These are phyloP conservation scores for Xylaria sp. DNA, from an alignment of 2,329 filamentous ascomycete genomes.

Conservation along the genomic window DNA sequence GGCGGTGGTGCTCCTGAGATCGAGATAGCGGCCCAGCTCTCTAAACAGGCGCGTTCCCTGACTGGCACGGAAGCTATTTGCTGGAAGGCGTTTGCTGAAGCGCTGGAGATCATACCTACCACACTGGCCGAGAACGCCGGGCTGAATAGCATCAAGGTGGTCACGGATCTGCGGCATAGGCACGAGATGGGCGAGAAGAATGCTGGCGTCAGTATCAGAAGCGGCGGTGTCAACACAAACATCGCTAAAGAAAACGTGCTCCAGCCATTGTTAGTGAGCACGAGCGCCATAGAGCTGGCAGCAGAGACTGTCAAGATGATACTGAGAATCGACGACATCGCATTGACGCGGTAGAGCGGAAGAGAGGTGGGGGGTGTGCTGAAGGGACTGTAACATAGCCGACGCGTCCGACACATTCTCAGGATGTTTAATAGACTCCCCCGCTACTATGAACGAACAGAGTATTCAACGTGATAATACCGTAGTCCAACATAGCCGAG, in stretches of 20 bases:
- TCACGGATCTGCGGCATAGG: constrained; percentile 91
- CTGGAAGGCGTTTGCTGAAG: constrained; percentile 98
- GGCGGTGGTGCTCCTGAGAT: constrained; percentile 97
- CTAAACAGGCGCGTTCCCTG: constrained; percentile 80
- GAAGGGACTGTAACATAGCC: constrained; percentile 31
- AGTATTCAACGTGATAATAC: not conserved
- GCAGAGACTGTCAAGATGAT: constrained; percentile 99
- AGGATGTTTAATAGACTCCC: constrained; percentile 26
- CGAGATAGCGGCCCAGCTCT: constrained; percentile 87
- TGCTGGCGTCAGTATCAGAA: constrained; percentile 97
- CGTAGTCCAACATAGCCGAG: not conserved
- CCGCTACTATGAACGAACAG: not conserved
- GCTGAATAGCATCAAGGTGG: constrained; percentile 97
- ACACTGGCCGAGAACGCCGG: constrained; percentile 97
- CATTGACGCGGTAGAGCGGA: constrained; percentile 59
- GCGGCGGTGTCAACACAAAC: constrained; percentile 94
- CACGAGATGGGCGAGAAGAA: constrained; percentile 96
- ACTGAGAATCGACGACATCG: constrained; percentile 70
- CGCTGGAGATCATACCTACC: constrained; percentile 95
- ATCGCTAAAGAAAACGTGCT: constrained; percentile 97
- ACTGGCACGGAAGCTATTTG: constrained; percentile 95
- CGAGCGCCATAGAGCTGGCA: constrained; percentile 94
- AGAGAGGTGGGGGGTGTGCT: constrained; percentile 18
- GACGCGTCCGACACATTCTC: constrained; percentile 12
- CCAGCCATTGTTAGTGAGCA: constrained; percentile 94